A percentile compares a stretch with the other conserved stretches of the same genome.
Conservation (phyloP, 2,329 filamentous ascomycete genomes). For the Byssothecium circinans region DNA sequence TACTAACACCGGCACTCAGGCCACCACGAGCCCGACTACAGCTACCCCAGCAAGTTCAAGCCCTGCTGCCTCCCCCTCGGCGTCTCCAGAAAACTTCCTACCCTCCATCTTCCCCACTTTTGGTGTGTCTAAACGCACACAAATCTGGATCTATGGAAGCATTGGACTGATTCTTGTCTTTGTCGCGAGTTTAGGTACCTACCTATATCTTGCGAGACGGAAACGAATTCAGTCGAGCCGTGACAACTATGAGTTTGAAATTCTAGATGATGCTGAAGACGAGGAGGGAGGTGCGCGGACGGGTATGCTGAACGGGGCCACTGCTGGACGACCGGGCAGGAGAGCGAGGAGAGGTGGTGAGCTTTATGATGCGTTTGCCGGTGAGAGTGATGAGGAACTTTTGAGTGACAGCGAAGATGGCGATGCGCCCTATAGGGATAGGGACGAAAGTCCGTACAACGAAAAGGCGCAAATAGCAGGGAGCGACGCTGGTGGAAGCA, state of each 20-base stretch:
- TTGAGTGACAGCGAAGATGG: slow-evolving; percentile 50
- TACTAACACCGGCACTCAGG: slow-evolving; percentile 26
- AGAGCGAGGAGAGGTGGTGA: slow-evolving; percentile 73
- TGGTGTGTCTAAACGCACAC: slow-evolving; percentile 81
- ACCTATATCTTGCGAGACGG: slow-evolving; percentile 77
- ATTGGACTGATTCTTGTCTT: slow-evolving; percentile 83
- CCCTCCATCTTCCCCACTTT: slow-evolving; percentile 90
- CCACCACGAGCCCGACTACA: slow-evolving; percentile 22
- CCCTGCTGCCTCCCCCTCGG: slow-evolving; percentile 22
- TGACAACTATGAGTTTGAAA: slow-evolving; percentile 91
- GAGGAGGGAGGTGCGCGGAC: slow-evolving; percentile 56
- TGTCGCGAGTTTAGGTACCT: slow-evolving; percentile 76
- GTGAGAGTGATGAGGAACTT: slow-evolving; percentile 78
- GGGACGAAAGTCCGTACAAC: slow-evolving; percentile 30
- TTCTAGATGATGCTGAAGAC: slow-evolving; percentile 78
- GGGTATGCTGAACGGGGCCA: slow-evolving; percentile 44
- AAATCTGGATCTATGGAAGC: slow-evolving; percentile 91
- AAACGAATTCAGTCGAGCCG: slow-evolving; percentile 73
- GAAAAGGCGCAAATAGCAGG: slow-evolving; percentile 33
- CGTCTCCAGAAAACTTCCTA: slow-evolving; percentile 58
- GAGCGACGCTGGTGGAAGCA: slow-evolving; percentile 28
- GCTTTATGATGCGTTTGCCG: slow-evolving; percentile 96
- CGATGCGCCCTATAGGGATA: slow-evolving; percentile 41
- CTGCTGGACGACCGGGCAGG: slow-evolving; percentile 46
- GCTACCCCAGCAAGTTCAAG: slow-evolving; percentile 22